Percentiles rank a stretch among this genome's conserved stretches.
Conservation (phyloP, 768 basidiomycete genomes). For the Nidularia sp. region DNA sequence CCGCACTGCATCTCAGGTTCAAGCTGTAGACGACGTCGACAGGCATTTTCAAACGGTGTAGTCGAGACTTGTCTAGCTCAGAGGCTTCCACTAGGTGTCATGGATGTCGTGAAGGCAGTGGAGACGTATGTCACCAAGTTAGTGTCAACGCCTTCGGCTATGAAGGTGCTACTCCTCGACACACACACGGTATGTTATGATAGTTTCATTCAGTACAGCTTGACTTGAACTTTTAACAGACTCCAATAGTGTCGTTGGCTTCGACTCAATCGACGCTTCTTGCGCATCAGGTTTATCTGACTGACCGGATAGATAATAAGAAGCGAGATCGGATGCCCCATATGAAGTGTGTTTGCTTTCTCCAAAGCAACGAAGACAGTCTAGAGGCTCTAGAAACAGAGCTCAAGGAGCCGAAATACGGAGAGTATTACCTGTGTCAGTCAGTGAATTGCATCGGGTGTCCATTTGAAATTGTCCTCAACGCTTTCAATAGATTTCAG, state of each 20-base stretch:
- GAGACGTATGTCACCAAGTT: conserved; percentile 91
- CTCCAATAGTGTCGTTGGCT: conserved; percentile 92
- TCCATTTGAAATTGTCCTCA: conserved; percentile 15
- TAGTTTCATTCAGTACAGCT: no score
- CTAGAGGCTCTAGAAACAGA: conserved; percentile 81
- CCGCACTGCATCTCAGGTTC: no score
- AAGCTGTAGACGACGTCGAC: no score
- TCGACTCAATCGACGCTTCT: conserved; percentile 91
- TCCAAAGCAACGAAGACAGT: conserved; percentile 79
- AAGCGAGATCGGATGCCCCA: conserved; percentile 90
- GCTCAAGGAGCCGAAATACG: conserved; percentile 87
- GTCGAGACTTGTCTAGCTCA: neutral
- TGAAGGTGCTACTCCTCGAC: conserved; percentile 96
- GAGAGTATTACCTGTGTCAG: conserved; percentile 99
- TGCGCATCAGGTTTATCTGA: conserved; percentile 95
- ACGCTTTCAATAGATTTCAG: conserved; percentile 73
- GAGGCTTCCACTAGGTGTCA: conserved; percentile 21
- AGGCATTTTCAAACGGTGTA: no score
- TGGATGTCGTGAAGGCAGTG: conserved; percentile 96
- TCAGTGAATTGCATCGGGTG: conserved; percentile 57
- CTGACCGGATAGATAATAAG: conserved; percentile 95
- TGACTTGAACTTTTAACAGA: conserved; percentile 41
- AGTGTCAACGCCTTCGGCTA: conserved; percentile 78
- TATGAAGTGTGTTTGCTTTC: conserved; percentile 95
- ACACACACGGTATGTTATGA: conserved; percentile 73